phyloP scores from a whole-genome alignment of 768 basidiomycete genomes.

The Mycena rebaudengoi region DNA sequence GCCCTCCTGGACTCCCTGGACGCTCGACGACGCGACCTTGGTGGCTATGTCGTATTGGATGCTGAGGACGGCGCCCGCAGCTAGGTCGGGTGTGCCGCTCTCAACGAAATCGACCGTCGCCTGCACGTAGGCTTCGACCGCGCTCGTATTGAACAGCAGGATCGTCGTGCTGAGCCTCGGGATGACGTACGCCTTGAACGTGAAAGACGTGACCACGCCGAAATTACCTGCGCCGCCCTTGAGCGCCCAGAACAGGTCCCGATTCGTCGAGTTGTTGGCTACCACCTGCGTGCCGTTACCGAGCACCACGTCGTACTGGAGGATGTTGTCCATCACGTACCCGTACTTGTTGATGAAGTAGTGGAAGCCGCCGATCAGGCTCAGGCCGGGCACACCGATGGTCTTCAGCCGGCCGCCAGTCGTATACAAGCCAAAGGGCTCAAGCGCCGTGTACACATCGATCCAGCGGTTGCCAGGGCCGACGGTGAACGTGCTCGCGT shows the following conservation, averaged over 20 bases:
- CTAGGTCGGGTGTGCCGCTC: not conserved
- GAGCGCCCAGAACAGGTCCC: constrained; percentile 45
- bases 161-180: not conserved
- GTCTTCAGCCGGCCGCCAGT: not conserved
- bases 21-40: not conserved
- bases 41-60: not conserved
- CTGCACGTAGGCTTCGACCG: not conserved
- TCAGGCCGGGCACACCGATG: too few species aligned
- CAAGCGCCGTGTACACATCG: not conserved
- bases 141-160: not conserved
- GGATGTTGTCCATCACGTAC: not conserved
- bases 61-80: not conserved
- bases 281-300: not conserved
- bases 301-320: not conserved
- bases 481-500: not conserved
- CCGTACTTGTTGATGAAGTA: not conserved
- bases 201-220: constrained; percentile 45
- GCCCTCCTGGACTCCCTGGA: not conserved
- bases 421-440: not conserved
- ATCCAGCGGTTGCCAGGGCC: not conserved
- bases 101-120: not conserved
- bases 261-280: constrained; percentile 30
- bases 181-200: constrained; percentile 18
- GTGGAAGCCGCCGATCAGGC: not conserved
- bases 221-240: constrained; percentile 44